Conservation (phyloP, 768 basidiomycete genomes). For the Hygrophorus pudorinus region DNA sequence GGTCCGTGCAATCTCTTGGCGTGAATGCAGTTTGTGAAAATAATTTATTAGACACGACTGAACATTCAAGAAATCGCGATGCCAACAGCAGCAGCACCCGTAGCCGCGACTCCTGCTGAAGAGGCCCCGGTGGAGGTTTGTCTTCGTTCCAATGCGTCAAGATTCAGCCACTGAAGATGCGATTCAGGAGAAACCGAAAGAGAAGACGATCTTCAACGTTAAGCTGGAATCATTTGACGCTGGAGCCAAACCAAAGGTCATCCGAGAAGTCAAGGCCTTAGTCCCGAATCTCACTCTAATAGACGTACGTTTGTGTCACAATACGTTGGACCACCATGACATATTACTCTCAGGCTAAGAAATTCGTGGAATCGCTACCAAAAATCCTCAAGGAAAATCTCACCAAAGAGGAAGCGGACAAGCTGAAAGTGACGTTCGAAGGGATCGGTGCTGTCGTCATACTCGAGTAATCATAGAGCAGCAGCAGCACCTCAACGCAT, state of each 20-base stretch:
- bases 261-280: conserved; percentile 93
- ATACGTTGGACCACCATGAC: not conserved
- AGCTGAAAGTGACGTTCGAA: conserved; percentile 86
- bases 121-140: conserved; percentile 64
- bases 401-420: conserved; percentile 96
- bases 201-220: conserved; percentile 96
- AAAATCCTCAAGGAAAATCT: conserved; percentile 91
- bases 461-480: conserved; percentile 46
- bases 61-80: conserved; percentile 98
- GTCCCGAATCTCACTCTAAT: conserved; percentile 95
- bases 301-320: conserved; percentile 53
- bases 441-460: conserved; percentile 79
- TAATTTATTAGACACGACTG: conserved; percentile 85
- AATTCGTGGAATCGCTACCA: conserved; percentile 94
- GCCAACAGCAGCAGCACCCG: conserved; percentile 61
- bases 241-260: conserved; percentile 89
- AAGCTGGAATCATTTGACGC: conserved; percentile 93
- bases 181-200: conserved; percentile 85
- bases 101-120: conserved; percentile 40
- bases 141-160: conserved; percentile 5
- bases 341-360: conserved; percentile 70
- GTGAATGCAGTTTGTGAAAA: no score
- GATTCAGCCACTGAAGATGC: not conserved
- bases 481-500: conserved; percentile 1
- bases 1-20: conserved; percentile 30